Base-by-base conservation (phyloP, 2,329 filamentous ascomycete genomes). In the Fragosphaeria purpurea region DNA sequence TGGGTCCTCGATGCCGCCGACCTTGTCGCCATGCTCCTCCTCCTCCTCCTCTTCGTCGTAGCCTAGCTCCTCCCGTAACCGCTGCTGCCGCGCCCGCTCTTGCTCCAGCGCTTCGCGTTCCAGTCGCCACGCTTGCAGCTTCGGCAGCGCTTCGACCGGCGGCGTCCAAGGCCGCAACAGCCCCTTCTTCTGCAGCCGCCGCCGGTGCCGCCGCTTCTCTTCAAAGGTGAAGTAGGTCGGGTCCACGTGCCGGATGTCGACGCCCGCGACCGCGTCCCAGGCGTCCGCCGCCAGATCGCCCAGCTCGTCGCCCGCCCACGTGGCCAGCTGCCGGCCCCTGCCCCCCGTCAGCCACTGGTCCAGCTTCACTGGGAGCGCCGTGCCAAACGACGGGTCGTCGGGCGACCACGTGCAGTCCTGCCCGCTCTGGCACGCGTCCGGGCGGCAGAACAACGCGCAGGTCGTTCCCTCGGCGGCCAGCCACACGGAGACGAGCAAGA, bases 301-400 rank as follows among this genome's bases (percentile, higher is more conserved):
- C 1, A 70, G 54, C 38, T 76, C 70, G 46, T 78, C 71, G 5
- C 60, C 57, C 2, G 68, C 55, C 42, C 63, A 60, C n/a, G 61
- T 61, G 11, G 64, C 61, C 4, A 71, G 42, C 1, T 55, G 58
- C 39, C 75, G 72, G 5, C 74, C 75, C 37, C 63, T 64, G 1
- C 78, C 78, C 12, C 75, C 73, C 0, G 75, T 77, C 7, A 69
- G 60, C 79, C 79, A 83, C 57, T 82, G 72, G 59, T 83, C 79
- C 10, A 83, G 59, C 65, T 82, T 83, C 51, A 80, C 73, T 4
- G 80, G 79, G 44, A 83, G 68, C 1, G 78, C 76, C 40, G 68
- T 70, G n/a, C 79, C 79, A 62, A 79, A 83, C 32, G 72, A 72
- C 0, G 80, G 80, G 60, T 82, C 79, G 44, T 76, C 70, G 9